phyloP scores from a whole-genome alignment of 2,329 filamentous ascomycete species.

The Monilinia laxa region DNA sequence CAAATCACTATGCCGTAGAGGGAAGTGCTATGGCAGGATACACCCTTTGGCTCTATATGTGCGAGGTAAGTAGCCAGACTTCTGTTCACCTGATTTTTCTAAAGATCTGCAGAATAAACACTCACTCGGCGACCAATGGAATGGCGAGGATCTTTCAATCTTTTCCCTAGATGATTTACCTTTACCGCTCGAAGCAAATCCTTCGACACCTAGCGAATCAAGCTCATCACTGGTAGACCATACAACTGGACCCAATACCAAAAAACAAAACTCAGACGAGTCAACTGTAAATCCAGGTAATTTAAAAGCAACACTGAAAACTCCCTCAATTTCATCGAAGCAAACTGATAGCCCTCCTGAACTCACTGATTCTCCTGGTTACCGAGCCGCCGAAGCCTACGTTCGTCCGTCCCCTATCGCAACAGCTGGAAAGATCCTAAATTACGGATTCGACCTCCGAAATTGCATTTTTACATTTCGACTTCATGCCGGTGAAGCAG shows the following conservation, averaged over 20 bases:
- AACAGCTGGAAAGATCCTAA: constrained; percentile 68
- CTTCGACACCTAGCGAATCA: constrained; percentile 48
- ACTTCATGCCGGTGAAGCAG: constrained; percentile 60
- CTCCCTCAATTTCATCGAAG: constrained; percentile 62
- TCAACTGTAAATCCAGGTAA: constrained; percentile 70
- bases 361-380: constrained; percentile 66
- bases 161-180: constrained; percentile 78
- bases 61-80: constrained; percentile 52
- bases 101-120: constrained; percentile 68
- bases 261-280: constrained; percentile 51
- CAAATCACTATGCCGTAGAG: constrained; percentile 91
- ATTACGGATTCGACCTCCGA: constrained; percentile 79
- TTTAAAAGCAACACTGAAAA: constrained; percentile 69
- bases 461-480: constrained; percentile 75
- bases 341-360: constrained; percentile 54
- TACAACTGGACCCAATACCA: constrained; percentile 42
- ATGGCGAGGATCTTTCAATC: constrained; percentile 94
- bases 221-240: constrained; percentile 46
- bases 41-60: constrained; percentile 84
- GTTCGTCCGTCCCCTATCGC: constrained; percentile 79
- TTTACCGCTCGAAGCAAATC: constrained; percentile 53
- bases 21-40: constrained; percentile 81
- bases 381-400: constrained; percentile 89
- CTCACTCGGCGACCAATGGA: constrained; percentile 90
- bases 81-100: constrained; percentile 27